Base-by-base conservation (phyloP, 2,329 filamentous ascomycete species). In the Claviceps cyperi region DNA sequence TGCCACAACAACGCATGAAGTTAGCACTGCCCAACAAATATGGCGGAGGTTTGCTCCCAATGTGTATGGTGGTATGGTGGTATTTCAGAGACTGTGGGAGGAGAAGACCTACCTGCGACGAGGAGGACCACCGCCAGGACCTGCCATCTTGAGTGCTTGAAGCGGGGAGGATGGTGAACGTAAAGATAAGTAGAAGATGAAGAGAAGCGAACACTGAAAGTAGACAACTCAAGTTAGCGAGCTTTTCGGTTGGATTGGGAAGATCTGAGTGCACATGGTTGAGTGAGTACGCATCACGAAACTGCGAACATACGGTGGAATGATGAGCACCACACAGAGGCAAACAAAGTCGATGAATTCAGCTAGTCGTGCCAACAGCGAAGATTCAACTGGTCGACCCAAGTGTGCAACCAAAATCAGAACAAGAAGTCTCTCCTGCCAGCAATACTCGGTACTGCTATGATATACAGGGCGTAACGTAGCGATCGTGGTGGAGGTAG, bases 111-210 rank as follows among this genome's bases (percentile, higher is more conserved):
- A 78, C 76, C 75, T 81, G 68, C 80, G 75, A 66, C 80, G 77
- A 65, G 91, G 90, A 66, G 91, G 90, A 74, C 91, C 91, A 76
- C 89, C 89, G 70, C 90, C 90, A 64, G 88, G 87, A 70, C 89
- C 88, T 73, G 89, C 86, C 90, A 96, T 96, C 76, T 65, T 57
- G 55, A 57, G 56, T 50, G 35, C 15, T 49, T 46, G 40, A 32
- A 28, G 45, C 44, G 47, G 47, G 39, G 43, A 39, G 1, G 35
- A 44, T 46, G 49, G 19, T 47, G 32, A 41, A 48, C 46, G 21
- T 51, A 17, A 19, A 22, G 4, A 24, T 13, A 17, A 24, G 52
- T 17, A 17, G 24, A 15, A 43, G 24, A 17, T 8, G 21, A 9
- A 13, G 3, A 32, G 11, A 32, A 32, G 32, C 32, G 24, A 28